A percentile compares a stretch with the other conserved stretches of the same genome.
Evolutionary conservation across 2,329 filamentous ascomycete species (phyloP).

Genomic region (Purpureocillium lavendulum): DNA sequence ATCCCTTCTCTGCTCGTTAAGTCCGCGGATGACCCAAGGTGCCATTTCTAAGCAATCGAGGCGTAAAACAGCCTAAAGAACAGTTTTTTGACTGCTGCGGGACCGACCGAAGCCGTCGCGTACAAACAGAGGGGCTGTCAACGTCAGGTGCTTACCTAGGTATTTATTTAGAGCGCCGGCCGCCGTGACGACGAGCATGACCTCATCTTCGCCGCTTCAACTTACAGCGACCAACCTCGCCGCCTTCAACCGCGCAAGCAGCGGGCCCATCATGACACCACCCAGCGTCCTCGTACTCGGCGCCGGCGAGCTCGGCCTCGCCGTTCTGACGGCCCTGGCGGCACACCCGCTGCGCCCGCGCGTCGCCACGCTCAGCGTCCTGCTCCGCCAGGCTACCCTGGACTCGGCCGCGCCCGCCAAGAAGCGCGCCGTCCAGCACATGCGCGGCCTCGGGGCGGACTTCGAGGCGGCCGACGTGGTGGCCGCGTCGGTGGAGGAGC

Average conservation of each 20-base stretch:
- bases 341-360: constrained; percentile 30
- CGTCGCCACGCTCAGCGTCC: constrained; percentile 35
- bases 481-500: constrained; percentile 20
- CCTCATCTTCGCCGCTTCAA: constrained; percentile 1
- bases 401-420: constrained; percentile 27
- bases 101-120: too few relatives aligned
- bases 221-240: constrained; percentile 8
- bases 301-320: constrained; percentile 56
- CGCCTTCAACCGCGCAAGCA: constrained; percentile 5
- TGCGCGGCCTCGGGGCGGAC: constrained; percentile 27
- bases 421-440: constrained; percentile 19
- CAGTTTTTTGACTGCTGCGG: too few relatives aligned
- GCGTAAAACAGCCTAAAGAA: not conserved
- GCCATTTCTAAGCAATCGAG: not conserved
- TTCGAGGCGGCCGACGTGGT: constrained; percentile 38
- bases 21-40: too few relatives aligned
- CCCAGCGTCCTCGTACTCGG: constrained; percentile 49
- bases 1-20: too few relatives aligned
- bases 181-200: too few relatives aligned
- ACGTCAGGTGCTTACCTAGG: too few relatives aligned
- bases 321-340: constrained; percentile 43
- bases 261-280: constrained; percentile 11
- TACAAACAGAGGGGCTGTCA: too few relatives aligned
- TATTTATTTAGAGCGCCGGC: too few relatives aligned
- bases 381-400: constrained; percentile 43